Evolutionary conservation across 768 basidiomycete species (phyloP).

Genomic region (Ramaria rubella): DNA sequence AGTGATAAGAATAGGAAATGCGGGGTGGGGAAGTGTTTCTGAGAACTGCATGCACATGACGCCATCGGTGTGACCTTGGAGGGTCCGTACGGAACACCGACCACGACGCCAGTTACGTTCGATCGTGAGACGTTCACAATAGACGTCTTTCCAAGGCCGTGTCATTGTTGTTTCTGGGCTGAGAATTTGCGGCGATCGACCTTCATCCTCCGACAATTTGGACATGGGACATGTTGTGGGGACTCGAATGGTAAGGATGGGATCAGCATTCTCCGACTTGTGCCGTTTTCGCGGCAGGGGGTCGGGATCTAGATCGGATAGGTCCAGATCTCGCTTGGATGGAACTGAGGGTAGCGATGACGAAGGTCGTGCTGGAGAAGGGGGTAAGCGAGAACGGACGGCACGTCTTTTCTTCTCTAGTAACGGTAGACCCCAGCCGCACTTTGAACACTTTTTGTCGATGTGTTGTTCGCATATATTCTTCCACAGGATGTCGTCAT

Average conservation of each 20-base stretch:
- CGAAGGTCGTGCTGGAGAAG: slow-evolving; percentile 11
- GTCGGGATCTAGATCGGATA: neutral
- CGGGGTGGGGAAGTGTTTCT: slow-evolving; percentile 74
- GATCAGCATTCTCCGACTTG: slow-evolving; percentile 13
- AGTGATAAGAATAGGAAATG: slow-evolving; percentile 92
- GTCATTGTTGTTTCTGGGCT: slow-evolving; percentile 40
- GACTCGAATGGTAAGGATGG: slow-evolving; percentile 4
- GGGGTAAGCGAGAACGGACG: slow-evolving; percentile 4
- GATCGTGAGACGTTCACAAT: slow-evolving; percentile 92
- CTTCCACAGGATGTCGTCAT: slow-evolving; percentile 93
- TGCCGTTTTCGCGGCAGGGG: slow-evolving; percentile 16
- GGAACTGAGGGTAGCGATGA: slow-evolving; percentile 13
- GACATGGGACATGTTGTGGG: slow-evolving; percentile 12
- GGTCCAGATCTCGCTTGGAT: slow-evolving; percentile 14
- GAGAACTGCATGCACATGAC: slow-evolving; percentile 96
- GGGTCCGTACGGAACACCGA: slow-evolving; percentile 72
- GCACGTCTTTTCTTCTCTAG: slow-evolving; percentile 62
- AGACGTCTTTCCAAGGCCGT: slow-evolving; percentile 97
- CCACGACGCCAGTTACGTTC: slow-evolving; percentile 98
- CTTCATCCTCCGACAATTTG: slow-evolving; percentile 3
- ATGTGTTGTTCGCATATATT: slow-evolving; percentile 98
- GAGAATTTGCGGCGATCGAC: slow-evolving; percentile 20
- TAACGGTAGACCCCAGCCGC: slow-evolving; percentile 94
- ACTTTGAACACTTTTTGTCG: slow-evolving; percentile 91
- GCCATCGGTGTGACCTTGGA: slow-evolving; percentile 92